These are phyloP conservation scores for Peziza echinospora DNA, from an alignment of 495 filamentous ascomycete species.

Conservation along the genomic window DNA sequence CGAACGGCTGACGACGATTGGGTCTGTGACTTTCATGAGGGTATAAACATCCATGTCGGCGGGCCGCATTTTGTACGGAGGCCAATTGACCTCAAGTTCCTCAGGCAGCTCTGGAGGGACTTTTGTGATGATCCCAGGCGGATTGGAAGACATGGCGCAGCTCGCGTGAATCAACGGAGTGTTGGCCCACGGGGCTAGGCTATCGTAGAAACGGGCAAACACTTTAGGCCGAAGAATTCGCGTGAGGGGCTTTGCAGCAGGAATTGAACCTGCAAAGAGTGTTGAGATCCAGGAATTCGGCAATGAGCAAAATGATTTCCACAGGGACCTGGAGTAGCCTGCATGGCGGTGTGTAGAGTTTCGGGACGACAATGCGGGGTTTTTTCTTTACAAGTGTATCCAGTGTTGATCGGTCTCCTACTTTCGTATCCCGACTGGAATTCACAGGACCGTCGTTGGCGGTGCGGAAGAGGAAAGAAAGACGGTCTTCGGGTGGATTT, in stretches of 20 bases:
- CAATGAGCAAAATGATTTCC: not conserved
- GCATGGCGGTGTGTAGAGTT: too few relatives aligned
- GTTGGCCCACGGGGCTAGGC: not conserved
- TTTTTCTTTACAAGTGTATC: too few relatives aligned
- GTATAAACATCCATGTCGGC: not conserved
- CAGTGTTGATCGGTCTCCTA: too few relatives aligned
- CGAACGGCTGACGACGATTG: not conserved
- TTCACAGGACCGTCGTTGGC: too few relatives aligned
- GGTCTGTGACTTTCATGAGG: not conserved
- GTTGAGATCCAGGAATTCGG: not conserved
- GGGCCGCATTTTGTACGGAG: not conserved
- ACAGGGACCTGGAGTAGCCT: not conserved
- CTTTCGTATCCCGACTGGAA: too few relatives aligned
- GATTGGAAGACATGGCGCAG: not conserved
- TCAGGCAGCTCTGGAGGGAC: too few relatives aligned
- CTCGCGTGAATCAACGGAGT: not conserved
- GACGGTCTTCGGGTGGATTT: too few relatives aligned
- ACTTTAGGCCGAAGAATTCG: not conserved
- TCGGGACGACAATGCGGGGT: too few relatives aligned
- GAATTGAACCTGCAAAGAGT: not conserved
- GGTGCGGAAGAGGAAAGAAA: not conserved
- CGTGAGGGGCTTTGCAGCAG: not conserved
- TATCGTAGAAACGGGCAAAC: not conserved
- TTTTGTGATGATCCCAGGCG: not conserved
- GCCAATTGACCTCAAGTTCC: not conserved